These are phyloP conservation scores for Talaromyces piceae DNA, from an alignment of 2,329 filamentous ascomycete genomes.

Conservation along the genomic window DNA sequence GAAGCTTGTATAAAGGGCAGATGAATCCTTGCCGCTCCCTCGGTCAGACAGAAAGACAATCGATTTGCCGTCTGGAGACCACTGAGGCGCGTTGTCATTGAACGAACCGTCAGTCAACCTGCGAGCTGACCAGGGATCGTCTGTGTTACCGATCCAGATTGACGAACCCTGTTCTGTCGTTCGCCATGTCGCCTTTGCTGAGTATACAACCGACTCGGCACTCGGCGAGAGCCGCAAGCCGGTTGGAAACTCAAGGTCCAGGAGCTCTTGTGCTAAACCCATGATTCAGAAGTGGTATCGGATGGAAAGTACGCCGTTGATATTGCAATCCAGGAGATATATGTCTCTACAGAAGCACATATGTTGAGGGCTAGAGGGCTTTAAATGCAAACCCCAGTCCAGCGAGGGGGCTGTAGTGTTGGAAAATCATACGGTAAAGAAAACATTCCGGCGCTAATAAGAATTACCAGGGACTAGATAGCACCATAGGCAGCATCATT, in stretches of 20 bases:
- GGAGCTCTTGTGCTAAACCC: slow-evolving; percentile 2
- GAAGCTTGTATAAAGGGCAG: slow-evolving; percentile 8
- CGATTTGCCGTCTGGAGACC: slow-evolving; percentile 12
- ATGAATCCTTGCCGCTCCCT: slow-evolving; percentile 8
- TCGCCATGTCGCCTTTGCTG: slow-evolving; percentile 6
- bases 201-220: slow-evolving; percentile 5
- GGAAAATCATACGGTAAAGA: neutral
- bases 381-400: neutral
- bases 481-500: neutral
- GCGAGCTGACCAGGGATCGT: neutral
- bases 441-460: neutral
- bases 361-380: neutral
- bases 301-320: neutral
- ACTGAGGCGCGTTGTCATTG: slow-evolving; percentile 11
- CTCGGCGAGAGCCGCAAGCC: neutral
- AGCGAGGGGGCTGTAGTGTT: neutral
- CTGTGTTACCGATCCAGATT: slow-evolving; percentile 2
- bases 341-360: neutral
- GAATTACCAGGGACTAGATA: neutral
- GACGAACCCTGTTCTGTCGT: neutral
- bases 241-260: slow-evolving; percentile 3
- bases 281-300: neutral
- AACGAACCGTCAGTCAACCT: slow-evolving; percentile 8
- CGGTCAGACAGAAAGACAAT: slow-evolving; percentile 14
- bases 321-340: neutral